Percentiles rank a stretch among this genome's conserved stretches.
Evolutionary conservation across 1,284 basidiomycete species (phyloP).

Genomic region (Bjerkandera adusta): DNA sequence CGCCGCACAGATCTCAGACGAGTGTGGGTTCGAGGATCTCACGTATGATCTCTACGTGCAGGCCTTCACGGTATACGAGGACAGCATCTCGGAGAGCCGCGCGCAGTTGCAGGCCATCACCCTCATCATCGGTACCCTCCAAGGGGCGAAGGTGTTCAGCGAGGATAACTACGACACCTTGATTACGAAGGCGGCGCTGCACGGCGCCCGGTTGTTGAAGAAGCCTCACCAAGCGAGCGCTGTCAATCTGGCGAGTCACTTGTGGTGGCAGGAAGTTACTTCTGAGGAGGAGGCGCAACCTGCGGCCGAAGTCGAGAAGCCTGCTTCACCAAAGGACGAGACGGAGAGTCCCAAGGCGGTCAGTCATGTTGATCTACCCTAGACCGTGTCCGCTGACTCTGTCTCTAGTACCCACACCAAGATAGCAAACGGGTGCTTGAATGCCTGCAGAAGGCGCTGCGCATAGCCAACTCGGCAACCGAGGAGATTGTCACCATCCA

Average conservation of each 20-base stretch:
- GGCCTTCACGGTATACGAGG: constrained; percentile 94
- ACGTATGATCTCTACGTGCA: constrained; percentile 96
- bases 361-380: constrained; percentile 26
- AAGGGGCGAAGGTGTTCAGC: constrained; percentile 82
- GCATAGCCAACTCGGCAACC: constrained; percentile 91
- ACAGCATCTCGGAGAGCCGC: constrained; percentile 89
- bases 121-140: constrained; percentile 85
- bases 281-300: constrained; percentile 34
- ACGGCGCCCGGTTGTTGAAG: constrained; percentile 91
- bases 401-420: constrained; percentile 73
- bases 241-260: constrained; percentile 90
- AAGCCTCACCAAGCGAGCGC: constrained; percentile 95
- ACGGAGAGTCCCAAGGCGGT: constrained; percentile 58
- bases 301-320: constrained; percentile 31
- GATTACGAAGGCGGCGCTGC: constrained; percentile 93
- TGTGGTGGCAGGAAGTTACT: constrained; percentile 90
- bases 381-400: not conserved
- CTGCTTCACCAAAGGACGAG: constrained; percentile 43
- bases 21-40: constrained; percentile 90
- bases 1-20: constrained; percentile 88
- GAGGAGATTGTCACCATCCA: constrained; percentile 95
- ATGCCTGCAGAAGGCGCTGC: constrained; percentile 90
- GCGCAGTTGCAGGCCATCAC: constrained; percentile 93
- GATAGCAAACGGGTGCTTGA: constrained; percentile 95
- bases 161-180: constrained; percentile 93